Conservation (phyloP, 768 basidiomycete genomes). For the Mycena rosella region DNA sequence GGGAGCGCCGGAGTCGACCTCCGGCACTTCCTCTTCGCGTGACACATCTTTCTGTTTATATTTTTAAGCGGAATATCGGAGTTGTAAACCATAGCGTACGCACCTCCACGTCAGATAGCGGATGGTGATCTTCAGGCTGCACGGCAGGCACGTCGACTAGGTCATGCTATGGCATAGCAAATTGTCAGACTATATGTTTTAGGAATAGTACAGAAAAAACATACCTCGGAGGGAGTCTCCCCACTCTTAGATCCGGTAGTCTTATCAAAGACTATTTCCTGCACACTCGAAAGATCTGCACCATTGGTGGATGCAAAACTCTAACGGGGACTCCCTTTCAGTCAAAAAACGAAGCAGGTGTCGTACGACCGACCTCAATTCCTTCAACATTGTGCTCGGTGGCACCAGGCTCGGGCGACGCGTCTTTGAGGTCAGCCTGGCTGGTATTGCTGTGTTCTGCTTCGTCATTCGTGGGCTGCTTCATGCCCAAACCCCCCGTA, state of each 20-base stretch:
- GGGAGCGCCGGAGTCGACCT: neutral
- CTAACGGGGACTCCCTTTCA: conserved; percentile 1
- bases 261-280: neutral
- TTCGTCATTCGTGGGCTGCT: neutral
- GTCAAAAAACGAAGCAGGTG: neutral
- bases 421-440: conserved; percentile 2
- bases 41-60: conserved; percentile 7
- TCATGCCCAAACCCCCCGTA: neutral
- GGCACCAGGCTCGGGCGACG: conserved; percentile 17
- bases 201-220: neutral
- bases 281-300: neutral
- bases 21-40: conserved; percentile 2
- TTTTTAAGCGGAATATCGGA: neutral
- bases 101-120: conserved; percentile 7
- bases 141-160: neutral
- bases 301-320: conserved; percentile 5
- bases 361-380: conserved; percentile 27
- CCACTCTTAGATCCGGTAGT: neutral
- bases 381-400: conserved; percentile 4
- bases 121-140: neutral
- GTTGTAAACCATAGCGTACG: neutral
- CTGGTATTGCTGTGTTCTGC: neutral
- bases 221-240: conserved; percentile 9
- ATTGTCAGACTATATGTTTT: neutral
- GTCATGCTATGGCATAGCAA: neutral